Percentiles rank a stretch among this genome's conserved stretches.
Evolutionary conservation across 768 basidiomycete genomes (phyloP).

Genomic region (Leccinum barrowsii): DNA sequence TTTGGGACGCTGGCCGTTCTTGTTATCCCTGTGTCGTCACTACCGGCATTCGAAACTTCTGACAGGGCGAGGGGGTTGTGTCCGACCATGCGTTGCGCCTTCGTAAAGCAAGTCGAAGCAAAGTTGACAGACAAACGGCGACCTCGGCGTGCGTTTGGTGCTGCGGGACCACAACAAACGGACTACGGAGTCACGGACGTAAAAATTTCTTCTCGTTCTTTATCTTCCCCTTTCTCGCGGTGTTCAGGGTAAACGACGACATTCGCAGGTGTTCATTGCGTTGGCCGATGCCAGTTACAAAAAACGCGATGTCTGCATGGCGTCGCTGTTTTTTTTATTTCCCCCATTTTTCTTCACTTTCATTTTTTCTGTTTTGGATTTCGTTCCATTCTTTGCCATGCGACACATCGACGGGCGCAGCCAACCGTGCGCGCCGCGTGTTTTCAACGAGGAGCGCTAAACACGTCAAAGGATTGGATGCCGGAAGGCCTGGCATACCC

Average conservation of each 20-base stretch:
- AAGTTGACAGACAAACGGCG: not conserved
- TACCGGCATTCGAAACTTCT: not conserved
- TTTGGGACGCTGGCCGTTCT: not conserved
- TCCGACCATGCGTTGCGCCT: constrained; percentile 7
- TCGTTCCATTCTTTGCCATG: not conserved
- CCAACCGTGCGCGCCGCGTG: constrained; percentile 13
- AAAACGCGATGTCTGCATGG: constrained; percentile 2
- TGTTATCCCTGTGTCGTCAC: constrained; percentile 14
- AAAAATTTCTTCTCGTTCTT: not conserved
- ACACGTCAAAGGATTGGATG: not conserved
- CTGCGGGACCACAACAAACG: not conserved
- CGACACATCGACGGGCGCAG: not conserved
- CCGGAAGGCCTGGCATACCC: not conserved
- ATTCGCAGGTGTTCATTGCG: not conserved
- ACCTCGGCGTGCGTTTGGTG: constrained; percentile 8
- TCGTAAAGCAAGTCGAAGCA: not conserved
- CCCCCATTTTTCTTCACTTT: not conserved
- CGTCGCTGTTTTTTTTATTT: not conserved
- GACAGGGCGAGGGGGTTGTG: not conserved
- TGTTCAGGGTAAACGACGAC: not conserved
- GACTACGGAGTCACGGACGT: not conserved
- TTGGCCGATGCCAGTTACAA: not conserved
- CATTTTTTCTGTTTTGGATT: not conserved
- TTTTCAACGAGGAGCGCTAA: constrained; percentile 24
- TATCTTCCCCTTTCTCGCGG: not conserved